These are phyloP conservation scores for Suhomyces anneliseae DNA, from an alignment of 1,139 yeast species.

Conservation along the genomic window DNA sequence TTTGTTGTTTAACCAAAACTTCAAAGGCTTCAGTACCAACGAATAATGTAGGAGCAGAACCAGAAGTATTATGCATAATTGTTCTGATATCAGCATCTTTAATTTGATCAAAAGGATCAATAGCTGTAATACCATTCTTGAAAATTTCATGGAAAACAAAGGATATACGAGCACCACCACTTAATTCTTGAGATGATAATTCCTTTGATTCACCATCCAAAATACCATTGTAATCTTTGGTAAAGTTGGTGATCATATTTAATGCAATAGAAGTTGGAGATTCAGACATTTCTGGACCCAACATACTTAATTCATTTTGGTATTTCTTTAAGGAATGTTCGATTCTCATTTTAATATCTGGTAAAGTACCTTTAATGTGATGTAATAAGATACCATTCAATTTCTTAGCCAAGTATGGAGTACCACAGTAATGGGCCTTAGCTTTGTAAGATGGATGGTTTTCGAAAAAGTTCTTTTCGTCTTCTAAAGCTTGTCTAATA, in stretches of 20 bases:
- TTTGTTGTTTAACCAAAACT: constrained; percentile 93
- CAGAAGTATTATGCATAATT: constrained; percentile 95
- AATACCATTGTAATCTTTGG: constrained; percentile 89
- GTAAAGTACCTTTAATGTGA: constrained; percentile 91
- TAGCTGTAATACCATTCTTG: constrained; percentile 86
- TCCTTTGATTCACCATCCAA: constrained; percentile 94
- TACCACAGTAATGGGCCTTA: constrained; percentile 90
- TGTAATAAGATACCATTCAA: constrained; percentile 85
- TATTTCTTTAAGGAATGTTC: constrained; percentile 81
- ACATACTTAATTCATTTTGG: constrained; percentile 69
- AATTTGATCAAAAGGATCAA: constrained; percentile 96
- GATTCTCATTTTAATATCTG: constrained; percentile 90
- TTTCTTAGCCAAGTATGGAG: constrained; percentile 93
- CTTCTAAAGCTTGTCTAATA: constrained; percentile 82
- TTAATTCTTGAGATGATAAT: constrained; percentile 77
- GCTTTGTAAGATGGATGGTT: constrained; percentile 75
- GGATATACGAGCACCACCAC: constrained; percentile 97
- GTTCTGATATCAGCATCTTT: constrained; percentile 97
- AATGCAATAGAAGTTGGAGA: constrained; percentile 88
- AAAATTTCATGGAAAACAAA: constrained; percentile 97
- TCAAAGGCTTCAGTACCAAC: constrained; percentile 98
- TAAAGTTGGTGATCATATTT: constrained; percentile 86
- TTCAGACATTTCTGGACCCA: constrained; percentile 87
- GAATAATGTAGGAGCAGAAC: constrained; percentile 95
- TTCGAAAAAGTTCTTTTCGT: constrained; percentile 77